These are phyloP conservation scores for Yamadazyma olivae DNA, from an alignment of 805 yeast genomes.

Conservation along the genomic window DNA sequence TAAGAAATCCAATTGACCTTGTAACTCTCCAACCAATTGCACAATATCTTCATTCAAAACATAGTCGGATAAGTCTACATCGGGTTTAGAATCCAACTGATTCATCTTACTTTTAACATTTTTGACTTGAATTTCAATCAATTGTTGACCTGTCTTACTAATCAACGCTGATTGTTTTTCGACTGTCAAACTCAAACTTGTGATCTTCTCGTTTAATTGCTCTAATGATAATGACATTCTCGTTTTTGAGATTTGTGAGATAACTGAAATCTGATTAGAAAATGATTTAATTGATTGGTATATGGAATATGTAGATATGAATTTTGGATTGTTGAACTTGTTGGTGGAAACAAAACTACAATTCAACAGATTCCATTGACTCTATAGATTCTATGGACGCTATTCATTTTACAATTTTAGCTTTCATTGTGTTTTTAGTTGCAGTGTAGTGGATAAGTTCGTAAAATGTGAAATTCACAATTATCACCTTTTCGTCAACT, in stretches of 20 bases:
- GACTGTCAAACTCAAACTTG: conserved; percentile 50
- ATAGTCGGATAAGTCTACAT: conserved; percentile 53
- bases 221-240: conserved; percentile 14
- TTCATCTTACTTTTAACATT: conserved; percentile 42
- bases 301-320: too few species aligned
- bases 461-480: too few species aligned
- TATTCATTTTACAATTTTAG: too few species aligned
- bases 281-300: too few species aligned
- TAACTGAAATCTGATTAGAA: too few species aligned
- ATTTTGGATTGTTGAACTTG: too few species aligned
- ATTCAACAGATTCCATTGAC: too few species aligned
- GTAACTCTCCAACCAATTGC: conserved; percentile 85
- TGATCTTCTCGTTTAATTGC: conserved; percentile 43
- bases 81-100: conserved; percentile 16
- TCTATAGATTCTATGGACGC: too few species aligned
- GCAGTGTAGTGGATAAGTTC: too few species aligned
- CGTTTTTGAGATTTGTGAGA: neutral
- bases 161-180: conserved; percentile 64
- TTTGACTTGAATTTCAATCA: conserved; percentile 64
- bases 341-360: too few species aligned
- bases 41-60: conserved; percentile 82
- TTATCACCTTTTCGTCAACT: too few species aligned
- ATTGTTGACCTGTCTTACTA: conserved; percentile 76
- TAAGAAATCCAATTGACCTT: conserved; percentile 74
- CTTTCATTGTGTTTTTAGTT: too few species aligned